phyloP scores from a whole-genome alignment of 2,329 filamentous ascomycete genomes.

The Tolypocladium ovalisporum region DNA sequence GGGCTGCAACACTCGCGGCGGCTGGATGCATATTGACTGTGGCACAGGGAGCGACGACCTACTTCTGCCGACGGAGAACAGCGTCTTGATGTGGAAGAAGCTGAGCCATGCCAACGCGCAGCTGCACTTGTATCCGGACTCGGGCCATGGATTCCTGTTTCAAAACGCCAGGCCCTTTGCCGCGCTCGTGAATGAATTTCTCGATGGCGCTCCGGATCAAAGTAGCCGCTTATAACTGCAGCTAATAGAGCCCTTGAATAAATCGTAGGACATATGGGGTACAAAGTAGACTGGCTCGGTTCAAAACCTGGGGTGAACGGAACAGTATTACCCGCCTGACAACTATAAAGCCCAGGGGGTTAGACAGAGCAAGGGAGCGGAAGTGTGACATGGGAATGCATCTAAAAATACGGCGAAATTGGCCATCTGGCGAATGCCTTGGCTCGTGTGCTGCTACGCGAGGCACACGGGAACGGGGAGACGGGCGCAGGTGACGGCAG shows the following conservation, averaged over 20 bases:
- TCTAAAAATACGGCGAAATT: not conserved
- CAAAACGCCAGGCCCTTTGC: slow-evolving; percentile 22
- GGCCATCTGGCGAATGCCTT: not conserved
- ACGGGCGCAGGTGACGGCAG: not conserved
- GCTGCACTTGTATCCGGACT: slow-evolving; percentile 22
- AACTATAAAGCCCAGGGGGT: not conserved
- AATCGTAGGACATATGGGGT: too few species aligned
- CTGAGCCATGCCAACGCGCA: slow-evolving; percentile 17
- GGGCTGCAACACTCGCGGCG: not conserved
- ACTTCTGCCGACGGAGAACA: slow-evolving; percentile 24
- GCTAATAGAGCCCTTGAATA: not conserved
- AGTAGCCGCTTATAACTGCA: slow-evolving; percentile 2
- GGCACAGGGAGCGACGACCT: slow-evolving; percentile 20
- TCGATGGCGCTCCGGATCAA: slow-evolving; percentile 6
- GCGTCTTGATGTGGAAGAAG: slow-evolving; percentile 24
- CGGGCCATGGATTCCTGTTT: slow-evolving; percentile 24
- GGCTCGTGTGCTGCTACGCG: not conserved
- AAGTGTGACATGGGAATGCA: not conserved
- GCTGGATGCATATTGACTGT: not conserved
- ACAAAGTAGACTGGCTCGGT: not conserved
- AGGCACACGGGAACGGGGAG: not conserved
- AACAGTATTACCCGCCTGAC: not conserved
- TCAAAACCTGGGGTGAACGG: not conserved
- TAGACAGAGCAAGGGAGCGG: too few species aligned
- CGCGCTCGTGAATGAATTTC: slow-evolving; percentile 19